Base-by-base conservation (phyloP, 2,329 filamentous ascomycete genomes). In the Dactylonectria macrodidyma region DNA sequence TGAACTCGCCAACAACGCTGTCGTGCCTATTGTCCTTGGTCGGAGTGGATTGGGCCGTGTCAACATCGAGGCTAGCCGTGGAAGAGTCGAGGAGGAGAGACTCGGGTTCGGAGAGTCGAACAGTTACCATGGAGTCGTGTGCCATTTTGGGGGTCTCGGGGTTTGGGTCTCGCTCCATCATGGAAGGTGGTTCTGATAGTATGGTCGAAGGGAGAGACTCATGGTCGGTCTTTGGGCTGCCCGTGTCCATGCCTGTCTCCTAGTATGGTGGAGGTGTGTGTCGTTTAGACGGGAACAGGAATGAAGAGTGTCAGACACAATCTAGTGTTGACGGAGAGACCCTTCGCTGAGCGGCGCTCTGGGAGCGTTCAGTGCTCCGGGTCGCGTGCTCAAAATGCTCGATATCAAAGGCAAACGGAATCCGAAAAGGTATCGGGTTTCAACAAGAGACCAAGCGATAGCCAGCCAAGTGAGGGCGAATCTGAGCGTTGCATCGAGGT, bases 71-170 rank as follows among this genome's bases (percentile, higher is more conserved):
- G 9, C 64, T 67, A 51, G 69, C 51, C 22, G 73, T 51, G 44
- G 71, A 63, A 19, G 69, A 65, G 41, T 78, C 72, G 75, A 91
- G 84, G 71, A 84, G 80, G 74, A 90, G 75, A 73, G 85, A 75
- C 73, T 88, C 80, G 66, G 86, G 84, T 77, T 93, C 92, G 22
- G 92, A 94, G 56, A 94, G 84, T 62, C 91, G 88, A 51, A 94
- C 92, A 8, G 92, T 94, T 52, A 94, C 91, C 91, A 94, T 91
- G 22, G 92, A 94, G 80, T 94, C 92, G 78, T 88, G 87, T 22
- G 78, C 72, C 78, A 81, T 81, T 67, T 78, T 82, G n/a, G 80
- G 78, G 51, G 79, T 80, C 73, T 77, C 78, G 47, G 73, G 71
- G 57, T 36, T 71, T 65, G 68, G 60, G 65, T 79, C 75, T 68